These are phyloP conservation scores for Trametes cinnabarina DNA, from an alignment of 768 basidiomycete genomes.

Conservation along the genomic window DNA sequence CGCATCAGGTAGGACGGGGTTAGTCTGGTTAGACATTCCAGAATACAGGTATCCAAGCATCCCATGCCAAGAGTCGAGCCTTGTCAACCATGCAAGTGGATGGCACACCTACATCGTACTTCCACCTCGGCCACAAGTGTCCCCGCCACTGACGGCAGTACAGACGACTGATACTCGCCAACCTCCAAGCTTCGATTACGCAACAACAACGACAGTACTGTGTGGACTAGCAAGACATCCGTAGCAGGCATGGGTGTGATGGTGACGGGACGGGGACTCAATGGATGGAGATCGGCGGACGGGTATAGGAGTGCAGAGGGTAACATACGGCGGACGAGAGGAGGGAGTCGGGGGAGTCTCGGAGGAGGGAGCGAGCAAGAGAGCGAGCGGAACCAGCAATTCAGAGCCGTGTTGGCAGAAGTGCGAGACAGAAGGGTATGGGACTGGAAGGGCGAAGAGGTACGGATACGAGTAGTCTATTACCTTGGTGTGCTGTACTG, in stretches of 20 bases:
- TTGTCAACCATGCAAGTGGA: too few species aligned
- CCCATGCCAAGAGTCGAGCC: too few species aligned
- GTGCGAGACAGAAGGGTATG: constrained; percentile 3
- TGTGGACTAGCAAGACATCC: constrained; percentile 20
- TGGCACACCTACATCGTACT: too few species aligned
- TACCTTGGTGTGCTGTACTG: constrained; percentile 13
- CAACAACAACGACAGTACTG: constrained; percentile 21
- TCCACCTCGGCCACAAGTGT: too few species aligned
- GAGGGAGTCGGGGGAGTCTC: not conserved
- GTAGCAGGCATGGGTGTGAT: constrained; percentile 17
- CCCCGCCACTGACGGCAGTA: too few species aligned
- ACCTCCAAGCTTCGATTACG: constrained; percentile 15
- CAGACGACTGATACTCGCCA: constrained; percentile 4
- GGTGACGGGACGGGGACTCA: too few species aligned
- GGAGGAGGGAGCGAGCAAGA: not conserved
- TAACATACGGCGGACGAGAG: constrained; percentile 16
- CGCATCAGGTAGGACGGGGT: too few species aligned
- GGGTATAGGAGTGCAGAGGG: constrained; percentile 23
- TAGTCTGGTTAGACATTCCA: too few species aligned
- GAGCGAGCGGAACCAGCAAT: constrained; percentile 3
- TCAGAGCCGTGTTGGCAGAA: constrained; percentile 10
- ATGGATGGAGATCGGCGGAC: constrained; percentile 5
- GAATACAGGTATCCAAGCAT: too few species aligned
- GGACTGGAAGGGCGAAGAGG: constrained; percentile 1
- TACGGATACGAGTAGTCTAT: constrained; percentile 7